phyloP scores from a whole-genome alignment of 768 basidiomycete species.

The Suillus decipiens region DNA sequence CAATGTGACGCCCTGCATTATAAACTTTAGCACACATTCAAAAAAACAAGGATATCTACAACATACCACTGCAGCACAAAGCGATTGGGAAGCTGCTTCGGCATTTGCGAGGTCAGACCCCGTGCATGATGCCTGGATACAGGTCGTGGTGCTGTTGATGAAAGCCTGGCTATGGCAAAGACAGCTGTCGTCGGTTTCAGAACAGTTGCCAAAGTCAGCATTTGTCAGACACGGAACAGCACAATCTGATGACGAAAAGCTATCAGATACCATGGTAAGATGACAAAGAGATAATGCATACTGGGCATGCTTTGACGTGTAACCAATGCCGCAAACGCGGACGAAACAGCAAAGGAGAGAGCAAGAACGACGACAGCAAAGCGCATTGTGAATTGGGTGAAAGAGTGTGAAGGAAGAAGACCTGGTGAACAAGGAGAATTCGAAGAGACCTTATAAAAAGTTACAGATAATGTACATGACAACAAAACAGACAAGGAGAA shows the following conservation, averaged over 20 bases:
- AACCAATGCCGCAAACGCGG: constrained; percentile 22
- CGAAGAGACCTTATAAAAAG: not conserved
- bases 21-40: constrained; percentile 7
- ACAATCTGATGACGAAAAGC: constrained; percentile 44
- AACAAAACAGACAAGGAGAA: constrained; percentile 11
- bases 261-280: constrained; percentile 1
- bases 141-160: constrained; percentile 45
- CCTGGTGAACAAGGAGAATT: not conserved
- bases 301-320: constrained; percentile 25
- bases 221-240: constrained; percentile 47
- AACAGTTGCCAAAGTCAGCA: constrained; percentile 49
- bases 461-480: not conserved
- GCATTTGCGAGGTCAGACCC: constrained; percentile 48
- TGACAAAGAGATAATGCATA: constrained; percentile 17
- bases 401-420: constrained; percentile 7
- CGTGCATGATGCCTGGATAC: constrained; percentile 49
- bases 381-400: constrained; percentile 16
- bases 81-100: constrained; percentile 37
- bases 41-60: not conserved
- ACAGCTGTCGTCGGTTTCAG: constrained; percentile 52
- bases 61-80: constrained; percentile 56
- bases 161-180: constrained; percentile 55
- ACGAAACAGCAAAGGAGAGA: constrained; percentile 17
- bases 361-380: constrained; percentile 18
- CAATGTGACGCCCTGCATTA: constrained; percentile 54